Evolutionary conservation across 192 early-diverging fungal genomes (phyloP).

Genomic region (Podila verticillata): DNA sequence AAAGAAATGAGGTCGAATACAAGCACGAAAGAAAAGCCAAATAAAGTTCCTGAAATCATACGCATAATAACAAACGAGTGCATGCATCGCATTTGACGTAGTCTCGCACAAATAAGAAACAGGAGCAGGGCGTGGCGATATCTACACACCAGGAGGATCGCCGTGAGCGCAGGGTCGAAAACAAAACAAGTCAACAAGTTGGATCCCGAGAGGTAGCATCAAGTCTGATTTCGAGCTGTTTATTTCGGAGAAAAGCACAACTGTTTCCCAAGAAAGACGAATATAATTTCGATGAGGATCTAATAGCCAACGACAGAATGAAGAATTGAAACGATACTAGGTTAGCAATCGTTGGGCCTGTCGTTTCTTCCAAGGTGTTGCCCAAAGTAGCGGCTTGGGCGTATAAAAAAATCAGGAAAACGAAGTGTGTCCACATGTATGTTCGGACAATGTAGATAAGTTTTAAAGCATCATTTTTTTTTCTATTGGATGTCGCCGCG

Average conservation of each 20-base stretch:
- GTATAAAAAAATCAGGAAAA: conserved; percentile 32
- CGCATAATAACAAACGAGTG: no score
- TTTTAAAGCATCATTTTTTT: conserved; percentile 53
- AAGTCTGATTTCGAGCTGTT: conserved; percentile 13
- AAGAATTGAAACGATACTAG: no score
- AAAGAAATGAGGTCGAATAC: no score
- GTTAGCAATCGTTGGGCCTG: background rate
- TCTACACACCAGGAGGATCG: no score
- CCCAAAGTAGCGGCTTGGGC: background rate
- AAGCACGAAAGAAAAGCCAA: no score
- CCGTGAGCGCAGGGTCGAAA: no score
- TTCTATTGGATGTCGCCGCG: background rate
- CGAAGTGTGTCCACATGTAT: conserved; percentile 50
- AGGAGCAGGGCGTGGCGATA: no score
- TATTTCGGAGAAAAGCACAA: conserved; percentile 43
- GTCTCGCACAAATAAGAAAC: no score
- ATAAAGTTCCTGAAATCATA: no score
- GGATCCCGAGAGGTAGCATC: background rate
- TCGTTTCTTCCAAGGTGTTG: background rate
- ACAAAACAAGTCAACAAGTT: background rate
- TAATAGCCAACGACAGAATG: conserved; percentile 1
- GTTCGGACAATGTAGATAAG: conserved; percentile 73
- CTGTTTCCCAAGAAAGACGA: conserved; percentile 43
- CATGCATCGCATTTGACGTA: no score
- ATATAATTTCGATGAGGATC: conserved; percentile 33